Base-by-base conservation (phyloP, 148 eudicot species). In the Pouteria glomerata region DNA sequence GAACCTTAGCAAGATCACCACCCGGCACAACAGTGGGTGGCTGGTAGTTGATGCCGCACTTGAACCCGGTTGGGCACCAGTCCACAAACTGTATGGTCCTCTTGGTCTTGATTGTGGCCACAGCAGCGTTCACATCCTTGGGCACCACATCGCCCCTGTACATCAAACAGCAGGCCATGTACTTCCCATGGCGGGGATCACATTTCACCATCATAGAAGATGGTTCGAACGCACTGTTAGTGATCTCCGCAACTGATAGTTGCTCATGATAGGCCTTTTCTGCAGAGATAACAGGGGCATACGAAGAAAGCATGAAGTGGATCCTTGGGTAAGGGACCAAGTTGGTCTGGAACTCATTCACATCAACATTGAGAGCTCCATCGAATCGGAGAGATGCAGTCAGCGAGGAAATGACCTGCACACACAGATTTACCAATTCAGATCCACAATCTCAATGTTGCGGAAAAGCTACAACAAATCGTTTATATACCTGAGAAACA, bases 41-140 rank as follows among this genome's bases (percentile, higher is more conserved):
- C 57, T 66, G 70, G 70, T 66, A 66, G 4, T 66, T 66, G 41
- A 66, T 66, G 0, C 70, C 70, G 13, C 70, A 66, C 57, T 66
- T 66, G 57, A 66, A 66, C 18, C 70, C 70, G n/a, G 70, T 66
- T n/a, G 70, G 70, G 57, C 70, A 66, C 70, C 70, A 66, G 48
- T 66, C 70, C 8, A 66, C 70, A 48, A 66, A 66, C 57, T 66
- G 70, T 1, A 66, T 66, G 4, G 70, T 66, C 42, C 70, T 48
- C 70, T 66, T 66, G 7, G 70, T 66, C 37, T 66, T 66, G 34
- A 66, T 47, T 5, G 70, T 66, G 41, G 70, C 70, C 70, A 66
- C 70, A 26, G 70, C 70, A 0, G 70, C 70, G 0, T 66, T 66
- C 18, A 66, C 70, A 0, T 66, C 70, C 13, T 66, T 66, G 7